Percentiles rank a stretch among this genome's conserved stretches.
Conservation (phyloP, 192 early-diverging fungal genomes). For the Gamsiella multidivaricata region DNA sequence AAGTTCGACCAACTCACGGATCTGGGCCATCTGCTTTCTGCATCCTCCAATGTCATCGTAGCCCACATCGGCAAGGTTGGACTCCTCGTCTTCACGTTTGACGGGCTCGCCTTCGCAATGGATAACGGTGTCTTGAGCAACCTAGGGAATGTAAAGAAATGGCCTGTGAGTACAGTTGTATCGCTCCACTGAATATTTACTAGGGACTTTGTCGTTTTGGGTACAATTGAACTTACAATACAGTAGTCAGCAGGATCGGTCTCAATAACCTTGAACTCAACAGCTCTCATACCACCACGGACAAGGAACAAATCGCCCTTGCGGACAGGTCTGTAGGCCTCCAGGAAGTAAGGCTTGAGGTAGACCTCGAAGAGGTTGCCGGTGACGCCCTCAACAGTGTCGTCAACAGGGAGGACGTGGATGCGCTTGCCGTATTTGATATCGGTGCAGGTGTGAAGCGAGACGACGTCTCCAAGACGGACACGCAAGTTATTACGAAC, state of each 20-base stretch:
- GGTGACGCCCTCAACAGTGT: conserved; percentile 97
- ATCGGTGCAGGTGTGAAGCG: conserved; percentile 95
- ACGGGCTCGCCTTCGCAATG: conserved; percentile 99
- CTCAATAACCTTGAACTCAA: conserved; percentile 99
- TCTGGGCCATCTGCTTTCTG: conserved; percentile 99
- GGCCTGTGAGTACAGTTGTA: neutral
- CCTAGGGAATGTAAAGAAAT: conserved; percentile 57
- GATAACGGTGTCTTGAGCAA: conserved; percentile 97
- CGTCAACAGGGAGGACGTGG: conserved; percentile 97
- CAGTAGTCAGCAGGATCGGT: conserved; percentile 95
- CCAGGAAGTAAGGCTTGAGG: conserved; percentile 98
- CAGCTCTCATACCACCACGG: conserved; percentile 95
- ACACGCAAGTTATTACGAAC: conserved; percentile 95
- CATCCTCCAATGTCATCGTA: conserved; percentile 99
- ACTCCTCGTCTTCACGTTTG: conserved; percentile 98
- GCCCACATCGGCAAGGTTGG: conserved; percentile 90
- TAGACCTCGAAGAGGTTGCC: conserved; percentile 98
- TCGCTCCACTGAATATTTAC: neutral
- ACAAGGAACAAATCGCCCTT: conserved; percentile 97
- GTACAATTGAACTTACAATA: conserved; percentile 72
- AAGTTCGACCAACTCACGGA: conserved; percentile 97
- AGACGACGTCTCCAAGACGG: conserved; percentile 95
- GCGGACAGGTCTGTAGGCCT: conserved; percentile 96
- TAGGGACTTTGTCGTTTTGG: neutral
- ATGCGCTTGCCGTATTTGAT: conserved; percentile 98